A percentile compares a stretch with the other conserved stretches of the same genome.
phyloP scores from a whole-genome alignment of 177 flowering plant species.

The Vitis hybrid region DNA sequence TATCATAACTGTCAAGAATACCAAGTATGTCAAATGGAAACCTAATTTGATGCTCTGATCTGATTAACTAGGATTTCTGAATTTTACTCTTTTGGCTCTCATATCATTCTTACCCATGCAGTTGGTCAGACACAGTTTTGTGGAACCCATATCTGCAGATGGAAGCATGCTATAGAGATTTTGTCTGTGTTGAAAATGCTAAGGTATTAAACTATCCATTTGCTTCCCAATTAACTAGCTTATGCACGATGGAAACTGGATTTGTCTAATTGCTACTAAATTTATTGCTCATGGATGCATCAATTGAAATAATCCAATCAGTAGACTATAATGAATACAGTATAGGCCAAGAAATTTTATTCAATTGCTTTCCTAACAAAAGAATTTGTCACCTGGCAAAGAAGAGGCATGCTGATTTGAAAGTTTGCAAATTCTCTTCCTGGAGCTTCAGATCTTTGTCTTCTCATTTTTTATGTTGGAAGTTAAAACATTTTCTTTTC shows the following conservation, averaged over 20 bases:
- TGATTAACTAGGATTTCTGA: background rate
- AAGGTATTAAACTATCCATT: conserved; percentile 43
- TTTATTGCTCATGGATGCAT: background rate
- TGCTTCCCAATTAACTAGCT: background rate
- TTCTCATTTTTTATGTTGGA: background rate
- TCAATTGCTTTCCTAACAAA: background rate
- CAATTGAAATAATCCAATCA: background rate
- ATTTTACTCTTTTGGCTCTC: background rate
- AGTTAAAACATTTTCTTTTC: background rate
- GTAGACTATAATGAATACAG: background rate
- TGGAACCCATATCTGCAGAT: conserved; percentile 89
- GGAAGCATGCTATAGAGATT: conserved; percentile 89
- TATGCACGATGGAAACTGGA: background rate
- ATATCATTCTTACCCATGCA: conserved; percentile 26
- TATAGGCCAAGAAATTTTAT: background rate
- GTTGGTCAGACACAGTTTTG: conserved; percentile 93
- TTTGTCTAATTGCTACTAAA: background rate
- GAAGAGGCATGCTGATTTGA: background rate
- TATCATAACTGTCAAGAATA: conserved; percentile 52
- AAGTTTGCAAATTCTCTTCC: background rate
- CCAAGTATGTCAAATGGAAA: conserved; percentile 45
- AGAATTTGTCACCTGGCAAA: no score
- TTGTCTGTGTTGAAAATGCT: conserved; percentile 96
- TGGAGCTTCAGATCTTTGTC: background rate
- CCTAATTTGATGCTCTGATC: background rate